These are phyloP conservation scores for Aaosphaeria pasadenensis DNA, from an alignment of 2,329 filamentous ascomycete species.

Conservation along the genomic window DNA sequence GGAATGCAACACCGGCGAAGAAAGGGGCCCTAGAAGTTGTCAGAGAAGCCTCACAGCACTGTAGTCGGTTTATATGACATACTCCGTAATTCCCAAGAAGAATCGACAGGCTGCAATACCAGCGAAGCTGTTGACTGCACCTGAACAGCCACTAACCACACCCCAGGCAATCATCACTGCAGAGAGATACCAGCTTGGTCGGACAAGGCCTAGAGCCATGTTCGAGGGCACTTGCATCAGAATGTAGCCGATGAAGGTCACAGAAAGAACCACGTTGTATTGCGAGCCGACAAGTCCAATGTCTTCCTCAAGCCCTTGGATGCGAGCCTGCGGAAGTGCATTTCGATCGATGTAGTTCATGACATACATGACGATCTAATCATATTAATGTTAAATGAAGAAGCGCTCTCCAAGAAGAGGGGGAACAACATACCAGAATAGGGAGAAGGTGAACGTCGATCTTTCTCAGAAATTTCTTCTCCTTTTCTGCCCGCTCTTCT, in stretches of 20 bases:
- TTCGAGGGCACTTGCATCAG: conserved; percentile 2
- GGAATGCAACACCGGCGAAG: background rate
- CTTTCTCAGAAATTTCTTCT: background rate
- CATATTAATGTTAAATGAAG: background rate
- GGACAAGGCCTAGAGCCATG: background rate
- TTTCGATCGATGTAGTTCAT: conserved; percentile 1
- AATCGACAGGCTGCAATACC: background rate
- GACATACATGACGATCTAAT: background rate
- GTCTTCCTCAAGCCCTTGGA: conserved; percentile 5
- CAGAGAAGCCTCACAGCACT: background rate
- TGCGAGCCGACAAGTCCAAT: conserved; percentile 1
- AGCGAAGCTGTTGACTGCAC: background rate
- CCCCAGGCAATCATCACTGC: background rate
- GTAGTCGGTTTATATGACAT: background rate
- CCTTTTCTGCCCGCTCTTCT: background rate
- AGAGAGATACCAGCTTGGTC: background rate
- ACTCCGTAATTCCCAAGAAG: background rate
- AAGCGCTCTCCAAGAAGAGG: too few relatives aligned
- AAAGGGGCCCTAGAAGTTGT: background rate
- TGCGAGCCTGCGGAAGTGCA: background rate
- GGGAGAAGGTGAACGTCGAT: background rate
- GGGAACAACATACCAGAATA: background rate
- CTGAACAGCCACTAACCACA: background rate
- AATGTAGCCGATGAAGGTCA: conserved; percentile 8
- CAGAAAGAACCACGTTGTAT: conserved; percentile 3